Percentiles rank a stretch among this genome's conserved stretches.
Evolutionary conservation across 257 asterid species (phyloP).

Genomic region (Salvia hispanica): DNA sequence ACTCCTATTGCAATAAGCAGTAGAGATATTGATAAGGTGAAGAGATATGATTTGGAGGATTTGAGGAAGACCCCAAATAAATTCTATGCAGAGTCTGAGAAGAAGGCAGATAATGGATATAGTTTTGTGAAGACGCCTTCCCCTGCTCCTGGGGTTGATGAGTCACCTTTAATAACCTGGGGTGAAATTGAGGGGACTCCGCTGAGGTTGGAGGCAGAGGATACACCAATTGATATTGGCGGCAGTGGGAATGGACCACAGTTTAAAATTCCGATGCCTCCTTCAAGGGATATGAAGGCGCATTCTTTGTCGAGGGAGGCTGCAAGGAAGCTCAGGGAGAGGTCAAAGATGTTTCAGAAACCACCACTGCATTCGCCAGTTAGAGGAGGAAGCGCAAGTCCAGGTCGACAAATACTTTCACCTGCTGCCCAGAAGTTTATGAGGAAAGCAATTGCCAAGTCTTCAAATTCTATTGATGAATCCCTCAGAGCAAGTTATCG

Average conservation of each 20-base stretch:
- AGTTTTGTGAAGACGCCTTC: conserved; percentile 89
- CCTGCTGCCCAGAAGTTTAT: conserved; percentile 94
- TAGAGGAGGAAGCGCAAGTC: conserved; percentile 94
- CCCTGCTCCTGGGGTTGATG: conserved; percentile 93
- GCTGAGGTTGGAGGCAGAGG: conserved; percentile 85
- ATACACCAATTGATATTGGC: conserved; percentile 88
- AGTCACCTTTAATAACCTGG: conserved; percentile 91
- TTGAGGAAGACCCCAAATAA: conserved; percentile 74
- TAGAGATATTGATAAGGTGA: conserved; percentile 63
- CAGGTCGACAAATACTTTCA: conserved; percentile 57
- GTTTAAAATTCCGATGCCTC: conserved; percentile 82
- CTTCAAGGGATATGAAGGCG: conserved; percentile 85
- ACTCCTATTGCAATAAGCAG: conserved; percentile 63
- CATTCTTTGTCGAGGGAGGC: conserved; percentile 93
- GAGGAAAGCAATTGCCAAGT: conserved; percentile 83
- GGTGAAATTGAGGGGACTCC: conserved; percentile 99
- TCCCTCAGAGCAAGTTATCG: conserved; percentile 92
- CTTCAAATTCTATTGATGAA: conserved; percentile 77
- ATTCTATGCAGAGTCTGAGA: conserved; percentile 71
- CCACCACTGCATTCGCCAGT: conserved; percentile 90
- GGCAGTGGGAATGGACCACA: conserved; percentile 87
- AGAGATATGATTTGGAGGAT: conserved; percentile 90
- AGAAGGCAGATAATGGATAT: conserved; percentile 88
- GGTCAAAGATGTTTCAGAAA: conserved; percentile 86
- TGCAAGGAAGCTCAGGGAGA: conserved; percentile 81